These are phyloP conservation scores for Penicillium decumbens DNA, from an alignment of 2,329 filamentous ascomycete species.

Conservation along the genomic window DNA sequence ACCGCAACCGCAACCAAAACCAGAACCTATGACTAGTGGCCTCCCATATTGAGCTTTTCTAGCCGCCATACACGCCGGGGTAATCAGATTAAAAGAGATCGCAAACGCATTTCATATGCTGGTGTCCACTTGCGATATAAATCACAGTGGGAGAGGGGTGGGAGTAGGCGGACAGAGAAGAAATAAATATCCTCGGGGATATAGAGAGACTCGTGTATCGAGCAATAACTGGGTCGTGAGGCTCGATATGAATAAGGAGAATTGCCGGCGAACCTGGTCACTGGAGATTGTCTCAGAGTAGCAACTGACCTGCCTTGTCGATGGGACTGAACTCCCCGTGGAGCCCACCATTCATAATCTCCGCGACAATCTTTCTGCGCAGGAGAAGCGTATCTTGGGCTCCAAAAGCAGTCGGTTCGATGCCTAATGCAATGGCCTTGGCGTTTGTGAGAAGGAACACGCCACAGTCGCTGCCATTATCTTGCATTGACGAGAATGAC, in stretches of 20 bases:
- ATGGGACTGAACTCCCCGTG: constrained; percentile 39
- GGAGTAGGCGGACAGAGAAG: neutral
- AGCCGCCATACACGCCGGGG: constrained; percentile 16
- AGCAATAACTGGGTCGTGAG: neutral
- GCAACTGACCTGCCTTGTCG: constrained; percentile 16
- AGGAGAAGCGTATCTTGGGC: constrained; percentile 39
- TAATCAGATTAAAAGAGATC: constrained; percentile 1
- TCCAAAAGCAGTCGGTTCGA: constrained; percentile 43
- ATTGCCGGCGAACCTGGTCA: neutral
- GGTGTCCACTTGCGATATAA: neutral
- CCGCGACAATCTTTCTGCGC: constrained; percentile 46
- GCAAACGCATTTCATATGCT: constrained; percentile 4
- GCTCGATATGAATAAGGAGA: neutral
- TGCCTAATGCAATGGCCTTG: constrained; percentile 44
- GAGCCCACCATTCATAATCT: constrained; percentile 45
- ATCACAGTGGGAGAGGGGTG: neutral
- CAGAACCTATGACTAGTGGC: constrained; percentile 1
- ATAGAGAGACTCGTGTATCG: neutral
- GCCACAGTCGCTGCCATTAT: constrained; percentile 49
- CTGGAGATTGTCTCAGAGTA: constrained; percentile 18
- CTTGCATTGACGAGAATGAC: constrained; percentile 42
- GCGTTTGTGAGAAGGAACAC: constrained; percentile 49
- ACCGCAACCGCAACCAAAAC: neutral
- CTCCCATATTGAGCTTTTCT: constrained; percentile 6
- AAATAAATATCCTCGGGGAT: neutral